Percentiles rank a stretch among this genome's conserved stretches.
phyloP scores from a whole-genome alignment of 495 filamentous ascomycete species.

The Xylaria flabelliformis region DNA sequence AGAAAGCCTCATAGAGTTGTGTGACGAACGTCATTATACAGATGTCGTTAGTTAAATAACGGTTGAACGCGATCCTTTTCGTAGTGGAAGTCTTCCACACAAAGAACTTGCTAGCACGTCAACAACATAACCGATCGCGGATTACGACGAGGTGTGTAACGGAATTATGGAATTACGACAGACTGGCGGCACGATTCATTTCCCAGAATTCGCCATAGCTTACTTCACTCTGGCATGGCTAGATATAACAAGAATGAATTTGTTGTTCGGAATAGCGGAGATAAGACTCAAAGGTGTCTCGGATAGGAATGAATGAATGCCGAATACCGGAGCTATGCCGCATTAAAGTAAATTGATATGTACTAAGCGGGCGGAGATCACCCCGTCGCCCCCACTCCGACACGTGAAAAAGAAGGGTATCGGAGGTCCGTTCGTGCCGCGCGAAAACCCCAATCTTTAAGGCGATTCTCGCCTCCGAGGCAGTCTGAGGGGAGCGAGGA shows the following conservation, averaged over 20 bases:
- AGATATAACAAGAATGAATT: neutral
- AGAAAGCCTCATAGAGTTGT: too few species aligned
- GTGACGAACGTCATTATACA: too few species aligned
- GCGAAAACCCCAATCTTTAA: neutral
- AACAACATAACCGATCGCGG: neutral
- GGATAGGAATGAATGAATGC: neutral
- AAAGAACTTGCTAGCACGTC: neutral
- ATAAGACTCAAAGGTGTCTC: neutral
- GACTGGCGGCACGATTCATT: neutral
- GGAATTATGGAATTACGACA: neutral
- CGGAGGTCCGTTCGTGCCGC: neutral
- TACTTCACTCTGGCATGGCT: neutral
- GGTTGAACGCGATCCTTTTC: too few species aligned
- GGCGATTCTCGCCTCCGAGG: neutral
- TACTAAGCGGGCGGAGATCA: neutral
- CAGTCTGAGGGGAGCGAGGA: neutral
- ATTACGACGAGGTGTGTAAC: neutral
- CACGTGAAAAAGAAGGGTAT: neutral
- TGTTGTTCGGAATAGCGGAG: neutral
- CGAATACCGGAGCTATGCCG: slow-evolving; percentile 9
- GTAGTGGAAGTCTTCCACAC: neutral
- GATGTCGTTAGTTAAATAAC: too few species aligned
- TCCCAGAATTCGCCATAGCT: neutral
- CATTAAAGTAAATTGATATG: neutral
- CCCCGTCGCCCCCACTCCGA: neutral